Base-by-base conservation (phyloP, 305 asterid genomes). In the Fraxinus latifolia region DNA sequence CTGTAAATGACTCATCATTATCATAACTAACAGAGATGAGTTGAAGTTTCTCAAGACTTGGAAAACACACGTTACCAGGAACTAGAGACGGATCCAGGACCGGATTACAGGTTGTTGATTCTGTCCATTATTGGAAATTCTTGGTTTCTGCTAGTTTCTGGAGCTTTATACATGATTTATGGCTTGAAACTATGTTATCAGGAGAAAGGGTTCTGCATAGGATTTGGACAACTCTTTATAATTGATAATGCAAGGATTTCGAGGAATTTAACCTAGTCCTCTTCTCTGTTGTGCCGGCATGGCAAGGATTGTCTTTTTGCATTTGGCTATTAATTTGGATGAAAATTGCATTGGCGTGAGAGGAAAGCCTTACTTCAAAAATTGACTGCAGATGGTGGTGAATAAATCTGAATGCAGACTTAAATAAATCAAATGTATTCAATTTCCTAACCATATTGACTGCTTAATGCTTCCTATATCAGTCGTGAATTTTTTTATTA, bases 331-430 rank as follows among this genome's bases (percentile, higher is more conserved):
- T 15, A 15, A 19, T 55, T 55, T 15, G 9, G 67, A 55, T 53
- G 65, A 53, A 53, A 53, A 53, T 53, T 53, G 62, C 6, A 12
- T 50, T 53, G 25, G 7, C 23, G 2, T 55, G 67, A 55, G 27
- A 55, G 27, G 5, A 17, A 19, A 55, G 67, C 67, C 67, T 55
- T 0, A 1, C 25, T 53, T n/a, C 47, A 39, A 39, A 9, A 39
- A 1, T 39, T 8, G 19, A 85, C 85, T 79, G 84, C 87, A 76
- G 89, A 88, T 7, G 74, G 62, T 23, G 90, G 88, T 67, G 86
- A 88, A 67, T 84, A 86, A 83, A 65, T 79, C 68, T 84, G 80
- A 77, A 50, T 2, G 62, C 31, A 32, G 79, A 14, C 32, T 15
- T 75, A 39, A 60, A 4, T 33, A 27, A 27, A 27, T 27, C 29